Evolutionary conservation across 495 filamentous ascomycete species (phyloP), one percentile per base, ranked within the genome.

Genomic region (Penicillium mononematosum): DNA sequence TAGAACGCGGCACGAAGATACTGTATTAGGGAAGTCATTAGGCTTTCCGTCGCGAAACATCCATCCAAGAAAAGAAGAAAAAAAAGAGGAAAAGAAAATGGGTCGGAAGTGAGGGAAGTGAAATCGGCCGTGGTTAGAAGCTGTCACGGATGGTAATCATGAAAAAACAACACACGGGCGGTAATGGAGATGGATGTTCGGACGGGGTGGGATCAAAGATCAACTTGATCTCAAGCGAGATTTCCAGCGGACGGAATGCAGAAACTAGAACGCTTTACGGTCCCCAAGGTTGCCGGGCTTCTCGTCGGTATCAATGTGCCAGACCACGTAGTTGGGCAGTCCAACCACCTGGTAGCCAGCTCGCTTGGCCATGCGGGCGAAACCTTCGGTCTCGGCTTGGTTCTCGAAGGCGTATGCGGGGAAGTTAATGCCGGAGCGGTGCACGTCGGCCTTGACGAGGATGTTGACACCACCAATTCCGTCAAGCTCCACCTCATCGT

Each of bases 231-330:
- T 43, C 41, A 43, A 20, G 50, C 49, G 38, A 58, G 50, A 45
- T 55, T 51, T 46, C 46, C 42, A 44, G 49, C 39, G 56, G 56
- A 50, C 41, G 48, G 51, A 51, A 56, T 53, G 53, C 45, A 31
- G 11, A 17, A 42, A n/a, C 27, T 72, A 78, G 58, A 72, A 78
- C 8, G 75, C 73, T 62, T 75, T 74, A 66, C 75, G 73, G 43
- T 67, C 64, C 53, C 72, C 71, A 19, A 76, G 67, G 48, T 98
- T 97, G 4, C 93, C 94, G 11, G 85, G 83, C 80, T 97, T 97
- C 79, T 98, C 94, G 42, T 96, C 85, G n/a, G 94, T 98, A 70
- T 98, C 94, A 62, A 97, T 91, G 71, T 98, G 94, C 94, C 94
- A 98, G 45, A 98, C 92, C 45, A 98, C 85, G 70, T 98, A 98